phyloP scores from a whole-genome alignment of 2,329 filamentous ascomycete species.

The Neofusicoccum umdonicola region DNA sequence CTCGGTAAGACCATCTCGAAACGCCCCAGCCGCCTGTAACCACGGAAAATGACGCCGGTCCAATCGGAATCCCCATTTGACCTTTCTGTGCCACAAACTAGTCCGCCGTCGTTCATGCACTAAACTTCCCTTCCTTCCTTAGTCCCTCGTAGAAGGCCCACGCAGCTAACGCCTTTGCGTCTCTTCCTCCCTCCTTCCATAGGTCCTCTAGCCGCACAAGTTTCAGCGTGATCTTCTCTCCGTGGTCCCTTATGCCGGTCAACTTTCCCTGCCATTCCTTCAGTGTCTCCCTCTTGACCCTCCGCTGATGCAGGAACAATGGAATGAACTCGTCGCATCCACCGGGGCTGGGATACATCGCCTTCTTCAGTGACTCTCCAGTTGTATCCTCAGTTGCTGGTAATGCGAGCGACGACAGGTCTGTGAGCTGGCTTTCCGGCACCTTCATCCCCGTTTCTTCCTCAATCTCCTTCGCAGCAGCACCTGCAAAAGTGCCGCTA shows the following conservation, averaged over 20 bases:
- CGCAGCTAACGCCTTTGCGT: constrained; percentile 57
- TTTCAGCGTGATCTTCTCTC: constrained; percentile 60
- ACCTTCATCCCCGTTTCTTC: constrained; percentile 58
- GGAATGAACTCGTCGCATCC: constrained; percentile 61
- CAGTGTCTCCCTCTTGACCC: constrained; percentile 48
- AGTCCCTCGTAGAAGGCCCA: constrained; percentile 56
- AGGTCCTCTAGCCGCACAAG: constrained; percentile 50
- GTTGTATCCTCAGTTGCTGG: constrained; percentile 20
- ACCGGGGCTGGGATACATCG: constrained; percentile 55
- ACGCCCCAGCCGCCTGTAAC: too few species aligned
- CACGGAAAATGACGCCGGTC: too few species aligned
- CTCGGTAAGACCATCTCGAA: too few species aligned
- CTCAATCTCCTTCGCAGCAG: constrained; percentile 56
- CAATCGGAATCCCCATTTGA: too few species aligned
- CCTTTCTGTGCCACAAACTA: background rate
- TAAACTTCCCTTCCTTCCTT: constrained; percentile 45
- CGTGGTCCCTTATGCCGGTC: constrained; percentile 54
- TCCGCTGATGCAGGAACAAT: constrained; percentile 55
- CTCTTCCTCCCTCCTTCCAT: constrained; percentile 55
- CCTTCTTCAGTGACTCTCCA: constrained; percentile 44
- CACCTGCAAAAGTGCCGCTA: constrained; percentile 51
- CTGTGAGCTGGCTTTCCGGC: constrained; percentile 48
- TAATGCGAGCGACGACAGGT: constrained; percentile 54
- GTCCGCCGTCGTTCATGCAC: background rate
- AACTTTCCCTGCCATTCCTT: constrained; percentile 51